Evolutionary conservation across 164 flowering plant species (phyloP).

Genomic region (Cinnamomum micranthum): DNA sequence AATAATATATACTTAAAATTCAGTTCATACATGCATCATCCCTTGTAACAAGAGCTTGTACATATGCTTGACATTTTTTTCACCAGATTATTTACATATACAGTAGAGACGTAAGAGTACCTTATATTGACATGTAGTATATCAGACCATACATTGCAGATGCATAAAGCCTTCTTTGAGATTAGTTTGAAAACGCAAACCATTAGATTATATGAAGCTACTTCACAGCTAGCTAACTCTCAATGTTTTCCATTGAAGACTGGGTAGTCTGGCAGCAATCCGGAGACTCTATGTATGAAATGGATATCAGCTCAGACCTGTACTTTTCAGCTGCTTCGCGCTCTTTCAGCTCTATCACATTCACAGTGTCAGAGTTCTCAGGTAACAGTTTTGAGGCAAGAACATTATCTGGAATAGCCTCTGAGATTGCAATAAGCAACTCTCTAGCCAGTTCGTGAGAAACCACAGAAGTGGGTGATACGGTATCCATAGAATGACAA

Average conservation of each 20-base stretch:
- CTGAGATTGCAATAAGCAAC: conserved; percentile 20
- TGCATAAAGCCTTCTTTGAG: background rate
- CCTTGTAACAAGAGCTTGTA: too few species aligned
- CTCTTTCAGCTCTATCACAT: background rate
- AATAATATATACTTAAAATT: too few species aligned
- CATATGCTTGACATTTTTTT: too few species aligned
- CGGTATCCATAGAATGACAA: conserved; percentile 15
- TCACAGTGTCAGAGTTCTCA: background rate
- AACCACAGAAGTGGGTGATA: conserved; percentile 1
- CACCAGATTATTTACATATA: too few species aligned
- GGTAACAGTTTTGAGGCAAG: background rate
- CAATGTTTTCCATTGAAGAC: background rate
- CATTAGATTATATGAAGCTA: background rate
- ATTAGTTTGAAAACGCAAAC: background rate
- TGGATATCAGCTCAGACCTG: conserved; percentile 17
- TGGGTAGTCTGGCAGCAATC: conserved; percentile 6
- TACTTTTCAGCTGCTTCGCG: conserved; percentile 10
- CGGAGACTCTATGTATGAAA: conserved; percentile 14
- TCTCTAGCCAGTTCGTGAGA: conserved; percentile 16
- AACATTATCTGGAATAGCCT: conserved; percentile 12
- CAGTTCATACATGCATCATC: too few species aligned
- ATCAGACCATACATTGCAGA: background rate
- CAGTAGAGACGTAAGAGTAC: background rate
- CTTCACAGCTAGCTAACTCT: background rate
- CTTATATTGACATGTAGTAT: background rate